Evolutionary conservation across 352 stramenopile species (phyloP).

Genomic region (Pythium guiyangense): DNA sequence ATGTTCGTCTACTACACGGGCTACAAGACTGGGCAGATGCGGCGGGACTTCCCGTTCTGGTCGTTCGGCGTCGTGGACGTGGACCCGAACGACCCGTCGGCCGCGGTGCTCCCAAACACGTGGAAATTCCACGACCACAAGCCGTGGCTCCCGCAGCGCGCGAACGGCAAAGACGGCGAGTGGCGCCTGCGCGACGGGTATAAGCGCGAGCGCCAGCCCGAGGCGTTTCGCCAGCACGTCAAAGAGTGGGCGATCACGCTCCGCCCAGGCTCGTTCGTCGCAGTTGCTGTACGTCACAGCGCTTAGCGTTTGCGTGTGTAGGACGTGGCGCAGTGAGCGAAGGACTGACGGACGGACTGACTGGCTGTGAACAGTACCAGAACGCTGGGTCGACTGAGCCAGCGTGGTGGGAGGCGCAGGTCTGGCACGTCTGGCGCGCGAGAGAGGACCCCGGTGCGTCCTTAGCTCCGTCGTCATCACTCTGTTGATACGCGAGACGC

Average conservation of each 20-base stretch:
- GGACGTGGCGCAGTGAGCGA: no score
- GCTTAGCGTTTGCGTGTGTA: no score
- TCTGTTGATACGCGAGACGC: no score
- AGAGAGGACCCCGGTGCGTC: conserved; percentile 47
- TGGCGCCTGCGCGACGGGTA: conserved; percentile 59
- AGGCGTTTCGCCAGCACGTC: conserved; percentile 45
- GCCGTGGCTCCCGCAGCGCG: conserved; percentile 45
- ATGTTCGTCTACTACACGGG: conserved; percentile 81
- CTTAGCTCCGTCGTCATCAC: no score
- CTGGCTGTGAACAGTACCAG: conserved; percentile 41
- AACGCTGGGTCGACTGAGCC: conserved; percentile 58
- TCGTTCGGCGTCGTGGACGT: conserved; percentile 64
- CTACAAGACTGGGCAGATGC: conserved; percentile 76
- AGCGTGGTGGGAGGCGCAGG: conserved; percentile 79
- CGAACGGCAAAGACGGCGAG: conserved; percentile 76
- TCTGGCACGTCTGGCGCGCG: conserved; percentile 78
- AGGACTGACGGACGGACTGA: neutral
- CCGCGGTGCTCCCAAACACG: conserved; percentile 61
- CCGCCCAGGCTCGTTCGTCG: conserved; percentile 47
- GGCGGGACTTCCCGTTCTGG: conserved; percentile 55
- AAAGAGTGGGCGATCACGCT: conserved; percentile 54
- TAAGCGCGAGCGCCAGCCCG: conserved; percentile 34
- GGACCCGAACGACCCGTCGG: conserved; percentile 69
- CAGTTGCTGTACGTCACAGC: conserved; percentile 62
- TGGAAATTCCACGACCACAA: conserved; percentile 70